Evolutionary conservation across 345 rosid species (phyloP).

Genomic region (Syzygium aqueum): DNA sequence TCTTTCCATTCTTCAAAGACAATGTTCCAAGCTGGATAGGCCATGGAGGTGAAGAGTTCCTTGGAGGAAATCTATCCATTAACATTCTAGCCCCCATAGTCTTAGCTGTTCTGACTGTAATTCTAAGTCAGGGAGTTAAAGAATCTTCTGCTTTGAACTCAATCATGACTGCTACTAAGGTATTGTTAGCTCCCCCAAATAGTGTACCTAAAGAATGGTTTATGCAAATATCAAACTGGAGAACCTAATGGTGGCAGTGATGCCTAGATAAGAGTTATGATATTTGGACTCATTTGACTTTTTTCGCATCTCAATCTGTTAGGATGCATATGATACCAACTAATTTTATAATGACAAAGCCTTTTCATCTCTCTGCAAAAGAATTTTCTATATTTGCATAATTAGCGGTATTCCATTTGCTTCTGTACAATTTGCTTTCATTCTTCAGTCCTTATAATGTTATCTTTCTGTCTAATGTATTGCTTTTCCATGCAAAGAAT

Average conservation of each 20-base stretch:
- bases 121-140: constrained; percentile 70
- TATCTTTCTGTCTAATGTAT: neutral
- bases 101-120: constrained; percentile 56
- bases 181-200: constrained; percentile 2
- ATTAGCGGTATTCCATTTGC: neutral
- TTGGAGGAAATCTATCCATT: constrained; percentile 76
- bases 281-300: neutral
- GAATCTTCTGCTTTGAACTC: constrained; percentile 77
- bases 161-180: constrained; percentile 79
- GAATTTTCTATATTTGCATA: neutral
- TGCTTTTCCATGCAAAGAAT: neutral
- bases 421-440: neutral
- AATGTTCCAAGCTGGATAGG: constrained; percentile 77
- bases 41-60: constrained; percentile 64
- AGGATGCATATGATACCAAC: neutral
- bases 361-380: neutral
- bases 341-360: neutral
- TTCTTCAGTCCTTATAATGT: neutral
- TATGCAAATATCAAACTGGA: neutral
- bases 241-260: neutral
- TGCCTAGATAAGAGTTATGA: neutral
- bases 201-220: neutral
- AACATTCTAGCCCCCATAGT: constrained; percentile 72
- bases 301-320: neutral
- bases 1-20: constrained; percentile 53